Evolutionary conservation across 106 monocot genomes (phyloP), one percentile per base, ranked within the genome.

Genomic region (Iris macrosiphon): DNA sequence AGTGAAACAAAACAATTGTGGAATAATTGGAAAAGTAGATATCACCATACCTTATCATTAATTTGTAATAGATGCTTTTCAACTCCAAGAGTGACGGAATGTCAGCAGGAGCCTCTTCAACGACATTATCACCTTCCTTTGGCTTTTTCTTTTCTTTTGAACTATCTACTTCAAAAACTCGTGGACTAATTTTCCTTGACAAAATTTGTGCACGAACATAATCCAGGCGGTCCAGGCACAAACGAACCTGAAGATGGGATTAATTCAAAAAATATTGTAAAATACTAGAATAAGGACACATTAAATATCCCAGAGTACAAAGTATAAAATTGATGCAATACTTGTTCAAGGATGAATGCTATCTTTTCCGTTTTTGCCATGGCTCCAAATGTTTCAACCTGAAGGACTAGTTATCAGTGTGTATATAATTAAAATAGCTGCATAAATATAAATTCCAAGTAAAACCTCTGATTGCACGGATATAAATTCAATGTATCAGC

Each of bases 361-460:
- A 98, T 98, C 40, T 98, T 98, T 65, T 98, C 96, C 7, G 96
- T 98, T 70, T 87, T 98, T 43, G 96, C 96, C 96, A 98, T 98
- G 49, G 96, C 90, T 71, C 90, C 96, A 72, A 98, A 98, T 40
- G 96, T 98, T 80, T 98, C 96, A 49, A 98, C 96, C 96, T 98
- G 75, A 46, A 35, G 19, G 27, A 3, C 32, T 17, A 34, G 15
- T 14, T 9, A 25, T 40, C 49, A 55, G n/a, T n/a, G n/a, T n/a
- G n/a, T n/a, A n/a, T n/a, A n/a, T n/a, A 56, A 17, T 1, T 3
- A 29, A 57, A 29, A 47, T 5, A 61, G 37, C 3, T 29, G 15
- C 26, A 27, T 19, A 40, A 6, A n/a, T n/a, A n/a, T n/a, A n/a
- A n/a, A n/a, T n/a, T n/a, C n/a, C n/a, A n/a, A n/a, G n/a, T n/a